Conservation (phyloP, 805 yeast species). For the Metschnikowia matae region DNA sequence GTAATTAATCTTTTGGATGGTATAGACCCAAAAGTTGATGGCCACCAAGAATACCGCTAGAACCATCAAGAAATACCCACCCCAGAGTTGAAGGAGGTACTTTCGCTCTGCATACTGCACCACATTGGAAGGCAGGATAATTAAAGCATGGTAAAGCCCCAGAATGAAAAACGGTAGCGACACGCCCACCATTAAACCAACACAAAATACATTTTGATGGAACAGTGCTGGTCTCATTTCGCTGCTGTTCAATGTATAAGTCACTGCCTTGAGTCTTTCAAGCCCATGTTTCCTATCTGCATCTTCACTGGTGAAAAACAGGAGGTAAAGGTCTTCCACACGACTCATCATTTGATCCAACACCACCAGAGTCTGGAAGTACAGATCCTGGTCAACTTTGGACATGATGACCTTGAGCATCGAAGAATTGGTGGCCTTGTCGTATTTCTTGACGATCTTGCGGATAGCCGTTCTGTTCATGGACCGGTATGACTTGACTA, state of each 20-base stretch:
- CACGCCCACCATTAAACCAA: conserved; percentile 70
- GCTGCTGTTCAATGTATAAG: conserved; percentile 34
- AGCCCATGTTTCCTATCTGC: conserved; percentile 62
- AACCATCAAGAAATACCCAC: conserved; percentile 70
- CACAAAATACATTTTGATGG: conserved; percentile 48
- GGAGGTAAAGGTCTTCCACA: conserved; percentile 65
- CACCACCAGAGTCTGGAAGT: conserved; percentile 59
- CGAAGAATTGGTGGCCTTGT: conserved; percentile 57
- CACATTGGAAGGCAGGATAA: conserved; percentile 25
- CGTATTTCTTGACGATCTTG: conserved; percentile 86
- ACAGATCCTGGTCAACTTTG: conserved; percentile 48
- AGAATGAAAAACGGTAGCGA: conserved; percentile 64
- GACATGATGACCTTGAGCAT: conserved; percentile 49
- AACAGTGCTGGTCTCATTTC: conserved; percentile 25
- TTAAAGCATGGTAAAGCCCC: conserved; percentile 52
- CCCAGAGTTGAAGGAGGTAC: conserved; percentile 83
- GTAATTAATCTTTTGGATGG: conserved; percentile 73
- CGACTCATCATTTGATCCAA: conserved; percentile 59
- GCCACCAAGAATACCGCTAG: conserved; percentile 63
- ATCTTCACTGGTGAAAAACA: conserved; percentile 52
- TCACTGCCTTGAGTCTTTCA: conserved; percentile 53
- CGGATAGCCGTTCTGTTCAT: conserved; percentile 85
- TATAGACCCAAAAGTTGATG: conserved; percentile 70
- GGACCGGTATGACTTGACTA: conserved; percentile 64
- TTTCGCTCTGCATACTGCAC: conserved; percentile 48